These are phyloP conservation scores for Daldinia concentrica DNA, from an alignment of 495 filamentous ascomycete species.

Conservation along the genomic window DNA sequence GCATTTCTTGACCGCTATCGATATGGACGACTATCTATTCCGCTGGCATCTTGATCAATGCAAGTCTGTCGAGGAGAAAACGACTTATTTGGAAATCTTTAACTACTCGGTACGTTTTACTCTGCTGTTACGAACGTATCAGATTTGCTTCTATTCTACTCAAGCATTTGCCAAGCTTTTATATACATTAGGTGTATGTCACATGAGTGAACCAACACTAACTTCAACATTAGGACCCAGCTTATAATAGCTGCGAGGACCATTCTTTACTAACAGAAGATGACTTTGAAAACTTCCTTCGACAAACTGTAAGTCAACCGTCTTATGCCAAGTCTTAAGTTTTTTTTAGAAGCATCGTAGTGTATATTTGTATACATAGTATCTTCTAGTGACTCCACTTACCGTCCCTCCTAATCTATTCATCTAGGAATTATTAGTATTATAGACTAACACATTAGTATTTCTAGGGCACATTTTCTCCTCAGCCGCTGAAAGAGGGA, in stretches of 20 bases:
- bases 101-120: slow-evolving; percentile 60
- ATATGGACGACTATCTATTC: slow-evolving; percentile 67
- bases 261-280: slow-evolving; percentile 57
- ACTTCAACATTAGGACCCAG: slow-evolving; percentile 48
- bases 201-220: not conserved
- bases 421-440: not conserved
- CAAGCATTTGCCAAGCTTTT: not conserved
- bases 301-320: slow-evolving; percentile 52
- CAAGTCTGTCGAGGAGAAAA: slow-evolving; percentile 55
- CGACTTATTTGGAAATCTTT: slow-evolving; percentile 63
- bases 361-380: not conserved
- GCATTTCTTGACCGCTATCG: slow-evolving; percentile 12
- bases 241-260: slow-evolving; percentile 57
- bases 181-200: not conserved
- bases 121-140: not conserved
- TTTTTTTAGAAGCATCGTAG: slow-evolving; percentile 1
- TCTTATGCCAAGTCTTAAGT: not conserved
- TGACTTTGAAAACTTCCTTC: slow-evolving; percentile 65
- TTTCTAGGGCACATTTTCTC: slow-evolving; percentile 59
- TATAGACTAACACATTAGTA: slow-evolving; percentile 4
- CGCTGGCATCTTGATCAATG: slow-evolving; percentile 53
- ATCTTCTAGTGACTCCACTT: not conserved
- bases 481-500: slow-evolving; percentile 51
- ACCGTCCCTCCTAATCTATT: not conserved
- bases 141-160: not conserved